Conservation (phyloP, 371 early-diverging fungal genomes). For the Homolaphlyctis polyrhiza region DNA sequence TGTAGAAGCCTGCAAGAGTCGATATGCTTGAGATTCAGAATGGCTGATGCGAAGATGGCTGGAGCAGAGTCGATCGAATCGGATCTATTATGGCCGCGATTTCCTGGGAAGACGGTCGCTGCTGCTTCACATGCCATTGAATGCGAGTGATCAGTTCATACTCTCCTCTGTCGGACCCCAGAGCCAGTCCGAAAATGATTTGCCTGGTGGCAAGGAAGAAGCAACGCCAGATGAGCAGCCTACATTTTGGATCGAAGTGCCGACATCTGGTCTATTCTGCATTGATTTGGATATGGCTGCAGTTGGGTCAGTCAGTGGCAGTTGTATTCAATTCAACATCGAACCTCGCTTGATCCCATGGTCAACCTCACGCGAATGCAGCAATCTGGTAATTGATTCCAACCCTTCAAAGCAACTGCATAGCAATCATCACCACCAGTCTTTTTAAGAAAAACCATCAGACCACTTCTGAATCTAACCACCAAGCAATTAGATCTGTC, state of each 20-base stretch:
- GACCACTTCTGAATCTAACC: too few species aligned
- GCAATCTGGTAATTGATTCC: too few species aligned
- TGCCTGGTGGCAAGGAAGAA: neutral
- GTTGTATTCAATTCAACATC: neutral
- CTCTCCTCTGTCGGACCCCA: slow-evolving; percentile 16
- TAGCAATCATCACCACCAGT: too few species aligned
- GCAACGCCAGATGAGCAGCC: slow-evolving; percentile 6
- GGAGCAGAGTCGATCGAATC: slow-evolving; percentile 8
- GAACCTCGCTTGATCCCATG: neutral
- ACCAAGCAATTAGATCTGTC: too few species aligned
- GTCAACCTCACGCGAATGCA: neutral
- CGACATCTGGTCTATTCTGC: neutral
- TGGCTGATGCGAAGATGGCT: too few species aligned
- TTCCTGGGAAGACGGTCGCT: slow-evolving; percentile 80
- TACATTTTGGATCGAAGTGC: slow-evolving; percentile 3
- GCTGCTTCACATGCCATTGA: slow-evolving; percentile 46
- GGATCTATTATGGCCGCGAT: slow-evolving; percentile 81
- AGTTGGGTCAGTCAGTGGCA: too few species aligned
- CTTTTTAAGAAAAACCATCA: too few species aligned
- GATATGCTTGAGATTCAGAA: too few species aligned
- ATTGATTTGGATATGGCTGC: neutral
- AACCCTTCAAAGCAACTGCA: too few species aligned
- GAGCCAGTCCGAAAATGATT: neutral
- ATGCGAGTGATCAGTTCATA: slow-evolving; percentile 1
- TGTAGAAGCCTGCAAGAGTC: too few species aligned